These are phyloP conservation scores for Peronospora destructor DNA, from an alignment of 352 stramenopile genomes.

Conservation along the genomic window DNA sequence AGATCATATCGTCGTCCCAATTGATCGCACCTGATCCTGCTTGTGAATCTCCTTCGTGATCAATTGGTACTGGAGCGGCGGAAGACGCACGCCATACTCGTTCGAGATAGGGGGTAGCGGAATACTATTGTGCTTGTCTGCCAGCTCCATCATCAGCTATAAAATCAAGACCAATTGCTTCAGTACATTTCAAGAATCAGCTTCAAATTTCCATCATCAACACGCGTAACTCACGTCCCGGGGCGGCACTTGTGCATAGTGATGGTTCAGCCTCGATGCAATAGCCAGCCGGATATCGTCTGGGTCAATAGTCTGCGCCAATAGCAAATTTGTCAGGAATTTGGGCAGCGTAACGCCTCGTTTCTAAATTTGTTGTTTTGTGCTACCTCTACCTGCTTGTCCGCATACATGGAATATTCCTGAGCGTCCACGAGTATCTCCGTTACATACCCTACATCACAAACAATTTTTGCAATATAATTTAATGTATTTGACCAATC, in stretches of 20 bases:
- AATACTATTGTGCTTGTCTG: conserved; percentile 76
- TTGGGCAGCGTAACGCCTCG: conserved; percentile 7
- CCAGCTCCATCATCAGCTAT: conserved; percentile 82
- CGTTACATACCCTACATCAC: conserved; percentile 57
- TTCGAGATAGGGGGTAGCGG: conserved; percentile 70
- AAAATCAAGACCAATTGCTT: conserved; percentile 4
- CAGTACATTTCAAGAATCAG: conserved; percentile 3
- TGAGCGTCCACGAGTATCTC: conserved; percentile 82
- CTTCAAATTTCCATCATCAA: background rate
- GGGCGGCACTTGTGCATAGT: conserved; percentile 66
- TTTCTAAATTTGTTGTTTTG: background rate
- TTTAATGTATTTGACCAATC: background rate
- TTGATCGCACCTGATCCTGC: conserved; percentile 38
- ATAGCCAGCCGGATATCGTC: conserved; percentile 78
- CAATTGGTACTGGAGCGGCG: conserved; percentile 60
- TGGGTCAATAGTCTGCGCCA: conserved; percentile 45
- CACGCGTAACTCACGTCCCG: conserved; percentile 39
- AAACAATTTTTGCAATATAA: background rate
- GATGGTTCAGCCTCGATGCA: conserved; percentile 67
- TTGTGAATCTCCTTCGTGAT: conserved; percentile 65
- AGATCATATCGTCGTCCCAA: background rate
- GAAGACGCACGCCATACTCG: conserved; percentile 77
- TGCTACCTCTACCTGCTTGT: conserved; percentile 43
- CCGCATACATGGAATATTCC: conserved; percentile 73
- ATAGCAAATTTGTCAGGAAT: conserved; percentile 5